A percentile compares a stretch with the other conserved stretches of the same genome.
Conservation (phyloP, 768 basidiomycete genomes). For the Thelephora ganbajun region DNA sequence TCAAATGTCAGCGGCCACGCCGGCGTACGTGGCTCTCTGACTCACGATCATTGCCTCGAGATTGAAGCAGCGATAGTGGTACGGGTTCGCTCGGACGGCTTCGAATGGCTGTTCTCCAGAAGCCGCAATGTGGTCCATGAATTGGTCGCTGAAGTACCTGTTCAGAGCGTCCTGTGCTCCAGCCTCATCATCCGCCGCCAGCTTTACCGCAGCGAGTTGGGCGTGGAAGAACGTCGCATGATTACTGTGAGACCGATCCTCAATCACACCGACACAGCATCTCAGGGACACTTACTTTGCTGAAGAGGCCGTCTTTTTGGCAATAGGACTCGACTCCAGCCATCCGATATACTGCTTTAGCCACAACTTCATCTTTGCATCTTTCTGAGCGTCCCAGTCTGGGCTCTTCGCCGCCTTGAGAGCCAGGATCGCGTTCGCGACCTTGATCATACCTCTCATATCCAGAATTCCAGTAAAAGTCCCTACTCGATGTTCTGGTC, state of each 20-base stretch:
- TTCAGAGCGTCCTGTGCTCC: slow-evolving; percentile 26
- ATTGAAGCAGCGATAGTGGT: slow-evolving; percentile 46
- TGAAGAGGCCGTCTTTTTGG: slow-evolving; percentile 24
- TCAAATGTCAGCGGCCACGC: not conserved
- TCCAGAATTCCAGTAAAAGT: slow-evolving; percentile 43
- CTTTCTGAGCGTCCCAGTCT: slow-evolving; percentile 27
- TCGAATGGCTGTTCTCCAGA: slow-evolving; percentile 48
- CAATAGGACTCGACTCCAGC: slow-evolving; percentile 29
- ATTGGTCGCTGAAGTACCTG: slow-evolving; percentile 27
- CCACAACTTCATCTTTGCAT: slow-evolving; percentile 30
- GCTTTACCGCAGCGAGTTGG: slow-evolving; percentile 29
- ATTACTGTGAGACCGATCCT: slow-evolving; percentile 24
- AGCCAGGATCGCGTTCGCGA: slow-evolving; percentile 31
- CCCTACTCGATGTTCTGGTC: slow-evolving; percentile 25
- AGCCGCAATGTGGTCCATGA: slow-evolving; percentile 32
- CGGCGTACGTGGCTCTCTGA: not conserved
- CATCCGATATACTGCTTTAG: slow-evolving; percentile 27
- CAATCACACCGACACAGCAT: too few relatives aligned
- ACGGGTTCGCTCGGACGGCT: slow-evolving; percentile 37
- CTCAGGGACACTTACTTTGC: slow-evolving; percentile 29
- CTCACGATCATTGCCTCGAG: slow-evolving; percentile 43
- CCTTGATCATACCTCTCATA: slow-evolving; percentile 33
- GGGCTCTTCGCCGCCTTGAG: slow-evolving; percentile 22
- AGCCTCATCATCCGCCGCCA: slow-evolving; percentile 24
- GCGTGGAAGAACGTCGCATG: slow-evolving; percentile 35